Evolutionary conservation across 176 grass and related monocot species (phyloP), one percentile per base, ranked within the genome.

Genomic region (Leersia perrieri): DNA sequence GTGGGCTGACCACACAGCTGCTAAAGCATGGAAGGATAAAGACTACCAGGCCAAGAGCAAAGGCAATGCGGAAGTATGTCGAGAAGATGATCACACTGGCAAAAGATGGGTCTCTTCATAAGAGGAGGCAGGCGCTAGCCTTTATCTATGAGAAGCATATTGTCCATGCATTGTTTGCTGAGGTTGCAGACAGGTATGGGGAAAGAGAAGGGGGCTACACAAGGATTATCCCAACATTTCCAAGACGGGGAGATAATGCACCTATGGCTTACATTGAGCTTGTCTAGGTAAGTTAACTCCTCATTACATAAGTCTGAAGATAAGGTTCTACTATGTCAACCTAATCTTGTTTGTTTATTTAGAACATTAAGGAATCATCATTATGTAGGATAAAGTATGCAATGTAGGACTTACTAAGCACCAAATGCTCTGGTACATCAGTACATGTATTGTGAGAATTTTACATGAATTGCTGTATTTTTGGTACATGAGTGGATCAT

Each of bases 211-310:
- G 92, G 13, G 96, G 92, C 20, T 99, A 95, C 79, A 95, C 96
- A 38, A 93, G 92, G 80, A 89, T 99, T 82, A 89, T 93, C 70
- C 94, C 81, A 35, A 95, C 96, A 12, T 87, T 93, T 79, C 91
- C 89, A 47, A 88, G 96, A 60, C 88, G 86, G 27, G 96, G 92
- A 72, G 96, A 99, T 47, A 95, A 95, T 87, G 96, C 96, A 60
- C 90, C 96, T 10, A 93, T 95, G 96, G 92, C 92, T 8, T 95
- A 99, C 72, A 91, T 99, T 67, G 92, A 95, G 47, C 90, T 99
- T 86, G 96, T 99, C 77, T 94, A 93, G 86, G 89, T 88, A 90
- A 62, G 74, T 70, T 20, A 27, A 47, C 30, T 77, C 36, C 30
- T 77, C 28, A 55, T 33, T 29, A 49, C 29, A 8, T 16, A 68